Evolutionary conservation across 352 stramenopile genomes (phyloP), one percentile per base, ranked within the genome.

Genomic region (Globisporangium canariense): DNA sequence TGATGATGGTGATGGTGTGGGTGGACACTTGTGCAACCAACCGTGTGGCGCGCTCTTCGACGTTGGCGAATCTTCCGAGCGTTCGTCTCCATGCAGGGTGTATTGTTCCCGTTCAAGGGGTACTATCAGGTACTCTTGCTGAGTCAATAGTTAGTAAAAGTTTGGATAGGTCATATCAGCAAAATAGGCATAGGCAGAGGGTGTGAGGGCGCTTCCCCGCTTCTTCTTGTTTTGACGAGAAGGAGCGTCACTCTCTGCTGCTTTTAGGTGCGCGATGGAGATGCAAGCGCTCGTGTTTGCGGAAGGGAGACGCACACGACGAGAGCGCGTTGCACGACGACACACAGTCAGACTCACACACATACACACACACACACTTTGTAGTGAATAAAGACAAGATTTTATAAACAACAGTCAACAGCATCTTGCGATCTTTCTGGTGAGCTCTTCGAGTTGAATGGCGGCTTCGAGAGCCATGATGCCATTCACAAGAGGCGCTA

Each of bases 31-130:
- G 18, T 55, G n/a, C n/a, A 25, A 18, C 25, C 25, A n/a, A n/a
- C 11, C 22, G 41, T 36, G 22, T 45, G 32, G 38, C 57, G 41
- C 40, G 57, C 13, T 16, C 50, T 38, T 58, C 52, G 53, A 54
- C 38, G 36, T 9, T 53, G 45, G 50, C 43, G 58, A 20, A 60
- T 54, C 40, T 40, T 54, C 11, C 32, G 30, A 58, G 52, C 30
- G 28, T 56, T 47, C 63, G 54, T 73, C n/a, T 71, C 65, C 70
- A 85, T 83, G 62, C 79, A 81, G 79, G 70, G 79, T 70, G 78
- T 75, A 77, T 78, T 77, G 78, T 93, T 89, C 82, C 84, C 84
- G 84, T 91, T 87, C 82, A 93, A 93, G 82, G 76, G 81, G 80
- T 71, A 86, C 73, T 93, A 59, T 86, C 82, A 93, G 84, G 82